These are phyloP conservation scores for Erucastrum elatum DNA, from an alignment of 345 rosid species.

Conservation along the genomic window DNA sequence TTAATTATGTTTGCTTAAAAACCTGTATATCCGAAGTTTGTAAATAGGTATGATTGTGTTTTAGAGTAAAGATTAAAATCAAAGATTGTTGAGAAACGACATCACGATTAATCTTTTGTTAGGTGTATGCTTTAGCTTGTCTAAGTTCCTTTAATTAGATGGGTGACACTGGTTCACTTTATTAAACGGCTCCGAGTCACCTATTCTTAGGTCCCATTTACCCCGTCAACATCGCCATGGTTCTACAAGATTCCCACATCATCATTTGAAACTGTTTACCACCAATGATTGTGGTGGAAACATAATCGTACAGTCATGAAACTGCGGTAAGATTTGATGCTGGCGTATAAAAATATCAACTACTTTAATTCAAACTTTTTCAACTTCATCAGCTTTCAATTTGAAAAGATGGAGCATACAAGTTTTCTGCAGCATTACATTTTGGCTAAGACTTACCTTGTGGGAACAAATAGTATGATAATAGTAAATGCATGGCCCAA, in stretches of 20 bases:
- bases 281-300: background rate
- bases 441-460: background rate
- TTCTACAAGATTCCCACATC: background rate
- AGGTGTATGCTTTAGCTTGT: slow-evolving; percentile 15
- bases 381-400: background rate
- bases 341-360: background rate
- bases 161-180: background rate
- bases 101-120: slow-evolving; percentile 15
- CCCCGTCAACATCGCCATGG: slow-evolving; percentile 6
- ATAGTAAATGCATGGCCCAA: background rate
- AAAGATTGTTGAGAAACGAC: slow-evolving; percentile 1
- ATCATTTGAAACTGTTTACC: background rate
- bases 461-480: background rate
- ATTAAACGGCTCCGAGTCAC: slow-evolving; percentile 7
- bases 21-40: background rate
- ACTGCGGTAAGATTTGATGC: background rate
- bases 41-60: slow-evolving; percentile 15
- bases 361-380: background rate
- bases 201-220: background rate
- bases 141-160: slow-evolving; percentile 12
- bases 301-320: background rate
- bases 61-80: background rate
- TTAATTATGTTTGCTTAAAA: slow-evolving; percentile 10
- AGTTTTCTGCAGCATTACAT: background rate
- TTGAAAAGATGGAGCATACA: background rate